Evolutionary conservation across 2,329 filamentous ascomycete genomes (phyloP), one percentile per base, ranked within the genome.

Genomic region (Diaporthe aspalathi): DNA sequence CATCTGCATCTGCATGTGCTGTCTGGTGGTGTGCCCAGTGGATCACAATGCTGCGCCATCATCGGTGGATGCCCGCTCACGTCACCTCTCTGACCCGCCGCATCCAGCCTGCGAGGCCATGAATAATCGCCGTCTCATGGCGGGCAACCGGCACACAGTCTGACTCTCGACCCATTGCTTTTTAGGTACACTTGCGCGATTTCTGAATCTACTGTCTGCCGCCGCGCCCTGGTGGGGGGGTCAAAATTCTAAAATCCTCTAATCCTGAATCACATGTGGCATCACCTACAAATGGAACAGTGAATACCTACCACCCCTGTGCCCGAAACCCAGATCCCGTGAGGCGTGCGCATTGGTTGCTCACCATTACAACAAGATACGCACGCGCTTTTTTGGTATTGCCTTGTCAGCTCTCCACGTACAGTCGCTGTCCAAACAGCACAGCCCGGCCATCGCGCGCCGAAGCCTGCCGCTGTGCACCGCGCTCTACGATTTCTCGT

Each of bases 11-110:
- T 49, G 60, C 29, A 35, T 35, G 32, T 38, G 35, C 35, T 49
- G n/a, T 24, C 45, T 50, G 45, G 43, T 50, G 60, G 43, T 50
- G 43, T 50, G 45, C 60, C 20, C 27, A 38, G 45, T 65, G 60
- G 43, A 38, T 20, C 60, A 65, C 43, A 35, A 38, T 5, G 43
- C 60, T 63, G 60, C 60, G 60, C 60, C 60, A 63, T 63, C 60
- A 2, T 60, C 27, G 60, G 60, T 63, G 60, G 43, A 20, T 47
- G 40, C 27, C 27, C 60, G 60, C 60, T 63, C 60, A 63, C 60
- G 60, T 63, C 60, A 63, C 60, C 35, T 38, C 6, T 9, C 17
- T 63, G 24, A 49, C 24, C 43, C 60, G 29, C 43, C 27, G 57
- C 40, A 47, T 32, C 24, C 40, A 45, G 57, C 57, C 57, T 63